phyloP scores from a whole-genome alignment of 306 rosid genomes.

The Cicer cuneatum region DNA sequence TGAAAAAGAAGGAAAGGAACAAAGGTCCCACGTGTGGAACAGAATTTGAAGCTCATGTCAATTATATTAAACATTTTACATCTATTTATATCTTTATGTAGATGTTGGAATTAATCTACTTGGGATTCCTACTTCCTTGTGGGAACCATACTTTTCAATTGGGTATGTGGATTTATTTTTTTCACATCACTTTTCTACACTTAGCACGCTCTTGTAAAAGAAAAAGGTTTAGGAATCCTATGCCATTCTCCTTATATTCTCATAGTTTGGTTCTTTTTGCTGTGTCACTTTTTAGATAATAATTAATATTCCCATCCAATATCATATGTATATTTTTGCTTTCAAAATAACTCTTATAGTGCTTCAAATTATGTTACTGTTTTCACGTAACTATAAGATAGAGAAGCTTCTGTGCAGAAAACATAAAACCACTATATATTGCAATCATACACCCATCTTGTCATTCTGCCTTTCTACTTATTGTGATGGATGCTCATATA shows the following conservation, averaged over 20 bases:
- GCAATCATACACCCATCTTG: constrained; percentile 41
- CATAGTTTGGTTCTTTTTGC: constrained; percentile 64
- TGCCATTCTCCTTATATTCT: constrained; percentile 78
- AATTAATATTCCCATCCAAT: constrained; percentile 57
- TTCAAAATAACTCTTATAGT: constrained; percentile 22
- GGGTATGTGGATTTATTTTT: constrained; percentile 43
- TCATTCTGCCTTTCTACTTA: constrained; percentile 47
- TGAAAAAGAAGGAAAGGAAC: constrained; percentile 51
- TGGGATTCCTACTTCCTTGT: constrained; percentile 89
- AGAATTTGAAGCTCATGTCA: constrained; percentile 59
- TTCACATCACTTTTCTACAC: constrained; percentile 63
- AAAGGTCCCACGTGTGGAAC: constrained; percentile 91
- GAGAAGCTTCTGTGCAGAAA: constrained; percentile 50
- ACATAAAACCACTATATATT: constrained; percentile 38
- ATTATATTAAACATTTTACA: constrained; percentile 37
- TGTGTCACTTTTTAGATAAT: constrained; percentile 68
- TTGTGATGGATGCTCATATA: constrained; percentile 39
- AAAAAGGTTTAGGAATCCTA: constrained; percentile 85
- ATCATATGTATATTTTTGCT: constrained; percentile 35
- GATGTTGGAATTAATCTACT: constrained; percentile 66
- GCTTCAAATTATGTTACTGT: constrained; percentile 46
- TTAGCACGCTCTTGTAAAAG: constrained; percentile 71
- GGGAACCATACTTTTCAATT: constrained; percentile 76
- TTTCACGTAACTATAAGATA: constrained; percentile 43
- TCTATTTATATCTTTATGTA: constrained; percentile 65